These are phyloP conservation scores for Globisporangium polare DNA, from an alignment of 352 stramenopile genomes.

Conservation along the genomic window DNA sequence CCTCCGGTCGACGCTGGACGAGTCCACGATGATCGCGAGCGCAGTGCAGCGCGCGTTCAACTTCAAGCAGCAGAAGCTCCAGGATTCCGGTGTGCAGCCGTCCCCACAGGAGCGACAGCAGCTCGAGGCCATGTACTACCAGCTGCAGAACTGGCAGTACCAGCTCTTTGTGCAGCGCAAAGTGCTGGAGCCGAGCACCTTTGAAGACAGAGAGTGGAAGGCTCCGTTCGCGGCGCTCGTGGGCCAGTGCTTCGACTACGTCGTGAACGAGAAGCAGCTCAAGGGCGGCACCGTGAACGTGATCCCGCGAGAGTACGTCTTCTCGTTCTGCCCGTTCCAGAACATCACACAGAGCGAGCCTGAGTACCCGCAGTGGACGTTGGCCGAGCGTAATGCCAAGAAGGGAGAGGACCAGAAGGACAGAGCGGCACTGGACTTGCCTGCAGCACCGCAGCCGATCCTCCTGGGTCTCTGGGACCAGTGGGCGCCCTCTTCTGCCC, in stretches of 20 bases:
- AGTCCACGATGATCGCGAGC: conserved; percentile 6
- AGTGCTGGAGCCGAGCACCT: conserved; percentile 37
- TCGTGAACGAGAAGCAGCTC: conserved; percentile 63
- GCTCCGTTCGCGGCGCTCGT: conserved; percentile 52
- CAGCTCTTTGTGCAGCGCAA: conserved; percentile 46
- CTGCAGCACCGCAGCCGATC: conserved; percentile 27
- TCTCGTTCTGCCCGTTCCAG: conserved; percentile 75
- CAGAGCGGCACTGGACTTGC: conserved; percentile 19
- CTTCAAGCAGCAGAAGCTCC: conserved; percentile 24
- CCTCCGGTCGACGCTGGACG: conserved; percentile 26
- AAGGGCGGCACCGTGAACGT: conserved; percentile 78
- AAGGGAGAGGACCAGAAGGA: conserved; percentile 5
- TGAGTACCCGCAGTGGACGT: conserved; percentile 46
- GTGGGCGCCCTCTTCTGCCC: conserved; percentile 29
- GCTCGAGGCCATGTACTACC: conserved; percentile 43
- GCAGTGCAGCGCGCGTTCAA: conserved; percentile 28
- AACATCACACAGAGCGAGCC: conserved; percentile 78
- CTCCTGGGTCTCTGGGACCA: conserved; percentile 60
- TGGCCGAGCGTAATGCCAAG: conserved; percentile 44
- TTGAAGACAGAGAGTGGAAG: conserved; percentile 37
- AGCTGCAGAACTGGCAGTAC: conserved; percentile 46
- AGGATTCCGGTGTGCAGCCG: conserved; percentile 14
- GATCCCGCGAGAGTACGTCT: conserved; percentile 57
- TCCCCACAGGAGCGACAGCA: conserved; percentile 28
- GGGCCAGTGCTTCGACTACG: conserved; percentile 61